Conservation (phyloP, 2,329 filamentous ascomycete genomes). For the Alternaria triticina region DNA sequence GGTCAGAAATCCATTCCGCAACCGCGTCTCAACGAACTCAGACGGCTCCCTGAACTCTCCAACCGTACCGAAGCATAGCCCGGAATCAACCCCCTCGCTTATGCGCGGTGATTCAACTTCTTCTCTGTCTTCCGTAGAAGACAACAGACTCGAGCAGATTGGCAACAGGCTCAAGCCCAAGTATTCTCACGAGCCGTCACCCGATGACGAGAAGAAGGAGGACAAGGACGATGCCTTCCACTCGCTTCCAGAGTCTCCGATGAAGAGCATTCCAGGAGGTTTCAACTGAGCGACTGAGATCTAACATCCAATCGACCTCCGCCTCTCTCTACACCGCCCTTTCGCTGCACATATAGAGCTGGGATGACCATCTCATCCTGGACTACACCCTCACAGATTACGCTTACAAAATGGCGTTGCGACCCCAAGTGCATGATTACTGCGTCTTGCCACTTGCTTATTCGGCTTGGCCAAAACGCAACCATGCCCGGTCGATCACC, state of each 20-base stretch:
- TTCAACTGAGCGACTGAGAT: conserved; percentile 23
- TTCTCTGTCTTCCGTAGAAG: conserved; percentile 43
- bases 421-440: neutral
- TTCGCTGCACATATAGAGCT: neutral
- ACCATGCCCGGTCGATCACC: neutral
- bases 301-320: neutral
- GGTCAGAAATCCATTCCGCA: conserved; percentile 71
- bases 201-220: conserved; percentile 22
- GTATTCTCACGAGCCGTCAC: conserved; percentile 20
- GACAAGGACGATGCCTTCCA: conserved; percentile 51
- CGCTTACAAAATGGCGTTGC: neutral
- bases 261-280: conserved; percentile 41
- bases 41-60: conserved; percentile 37
- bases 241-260: conserved; percentile 48
- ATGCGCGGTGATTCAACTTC: conserved; percentile 44
- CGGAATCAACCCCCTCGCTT: conserved; percentile 44
- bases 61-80: conserved; percentile 33
- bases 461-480: neutral
- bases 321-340: neutral
- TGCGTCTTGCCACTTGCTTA: neutral
- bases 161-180: conserved; percentile 36
- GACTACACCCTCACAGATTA: neutral
- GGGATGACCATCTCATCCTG: neutral
- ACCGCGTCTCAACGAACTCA: conserved; percentile 44
- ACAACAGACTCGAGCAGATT: conserved; percentile 36